These are phyloP conservation scores for Albatrellus sp. DNA, from an alignment of 1,284 basidiomycete species.

Conservation along the genomic window DNA sequence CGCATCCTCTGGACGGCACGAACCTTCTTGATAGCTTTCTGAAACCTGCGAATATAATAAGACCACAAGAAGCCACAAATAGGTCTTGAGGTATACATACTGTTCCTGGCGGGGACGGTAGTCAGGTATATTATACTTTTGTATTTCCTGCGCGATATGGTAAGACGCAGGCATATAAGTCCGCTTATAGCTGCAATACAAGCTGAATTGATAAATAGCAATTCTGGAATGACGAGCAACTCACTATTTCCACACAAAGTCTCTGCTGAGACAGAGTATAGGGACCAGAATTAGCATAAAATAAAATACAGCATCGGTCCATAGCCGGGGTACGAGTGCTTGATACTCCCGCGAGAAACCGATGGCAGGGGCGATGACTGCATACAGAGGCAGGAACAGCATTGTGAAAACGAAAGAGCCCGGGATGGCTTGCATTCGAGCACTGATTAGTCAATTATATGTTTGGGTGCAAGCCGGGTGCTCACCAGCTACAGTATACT, in stretches of 20 bases:
- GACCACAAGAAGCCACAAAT: not conserved
- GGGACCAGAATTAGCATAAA: constrained; percentile 85
- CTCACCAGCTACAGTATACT: constrained; percentile 86
- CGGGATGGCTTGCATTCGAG: constrained; percentile 59
- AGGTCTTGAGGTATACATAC: constrained; percentile 32
- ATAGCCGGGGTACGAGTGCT: constrained; percentile 80
- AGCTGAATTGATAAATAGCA: not conserved
- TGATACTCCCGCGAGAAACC: constrained; percentile 86
- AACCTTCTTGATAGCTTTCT: constrained; percentile 97
- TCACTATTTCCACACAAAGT: constrained; percentile 94
- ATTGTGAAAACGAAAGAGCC: constrained; percentile 95
- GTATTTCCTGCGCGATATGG: constrained; percentile 94
- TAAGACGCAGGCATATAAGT: constrained; percentile 88
- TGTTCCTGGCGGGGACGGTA: constrained; percentile 96
- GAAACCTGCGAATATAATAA: constrained; percentile 46
- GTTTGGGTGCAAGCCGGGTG: not conserved
- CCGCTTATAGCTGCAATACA: constrained; percentile 60
- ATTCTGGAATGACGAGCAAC: constrained; percentile 2
- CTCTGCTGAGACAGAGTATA: constrained; percentile 77
- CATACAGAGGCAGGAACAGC: constrained; percentile 87
- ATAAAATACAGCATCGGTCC: constrained; percentile 84
- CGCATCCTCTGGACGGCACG: constrained; percentile 92
- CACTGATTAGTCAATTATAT: not conserved
- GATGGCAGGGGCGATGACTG: constrained; percentile 76
- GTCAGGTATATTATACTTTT: constrained; percentile 97